phyloP scores from a whole-genome alignment of 2,329 filamentous ascomycete genomes.

The Fonsecaea pugnacius region DNA sequence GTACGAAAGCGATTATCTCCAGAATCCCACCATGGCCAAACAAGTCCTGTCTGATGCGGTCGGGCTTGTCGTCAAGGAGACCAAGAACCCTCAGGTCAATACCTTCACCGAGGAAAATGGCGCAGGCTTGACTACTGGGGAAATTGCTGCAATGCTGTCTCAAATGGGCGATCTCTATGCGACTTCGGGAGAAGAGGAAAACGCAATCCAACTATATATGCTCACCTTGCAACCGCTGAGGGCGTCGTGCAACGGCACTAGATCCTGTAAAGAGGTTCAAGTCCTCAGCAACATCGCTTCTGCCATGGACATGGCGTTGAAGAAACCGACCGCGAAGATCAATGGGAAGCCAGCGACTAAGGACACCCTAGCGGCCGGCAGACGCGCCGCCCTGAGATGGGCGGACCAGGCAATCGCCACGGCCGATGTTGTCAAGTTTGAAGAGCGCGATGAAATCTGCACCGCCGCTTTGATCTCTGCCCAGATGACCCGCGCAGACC shows the following conservation, averaged over 20 bases:
- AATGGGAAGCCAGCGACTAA: conserved; percentile 37
- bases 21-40: conserved; percentile 74
- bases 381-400: conserved; percentile 34
- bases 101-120: conserved; percentile 55
- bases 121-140: conserved; percentile 46
- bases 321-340: conserved; percentile 36
- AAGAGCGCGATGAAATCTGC: conserved; percentile 36
- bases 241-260: conserved; percentile 34
- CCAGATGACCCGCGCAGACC: conserved; percentile 35
- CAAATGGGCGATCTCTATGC: conserved; percentile 38
- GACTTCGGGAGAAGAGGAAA: conserved; percentile 36
- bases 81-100: conserved; percentile 67
- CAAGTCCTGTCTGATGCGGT: conserved; percentile 78
- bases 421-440: conserved; percentile 30
- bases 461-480: conserved; percentile 33
- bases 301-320: conserved; percentile 36
- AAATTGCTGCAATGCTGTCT: conserved; percentile 42
- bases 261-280: conserved; percentile 37
- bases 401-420: conserved; percentile 36
- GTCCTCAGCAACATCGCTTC: conserved; percentile 37
- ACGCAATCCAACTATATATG: conserved; percentile 38
- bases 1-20: conserved; percentile 76
- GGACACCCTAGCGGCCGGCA: conserved; percentile 29
- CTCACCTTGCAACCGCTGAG: conserved; percentile 35
- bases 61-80: conserved; percentile 76